Base-by-base conservation (phyloP, 75 land plant genomes). In the Sequoiadendron giganteum region DNA sequence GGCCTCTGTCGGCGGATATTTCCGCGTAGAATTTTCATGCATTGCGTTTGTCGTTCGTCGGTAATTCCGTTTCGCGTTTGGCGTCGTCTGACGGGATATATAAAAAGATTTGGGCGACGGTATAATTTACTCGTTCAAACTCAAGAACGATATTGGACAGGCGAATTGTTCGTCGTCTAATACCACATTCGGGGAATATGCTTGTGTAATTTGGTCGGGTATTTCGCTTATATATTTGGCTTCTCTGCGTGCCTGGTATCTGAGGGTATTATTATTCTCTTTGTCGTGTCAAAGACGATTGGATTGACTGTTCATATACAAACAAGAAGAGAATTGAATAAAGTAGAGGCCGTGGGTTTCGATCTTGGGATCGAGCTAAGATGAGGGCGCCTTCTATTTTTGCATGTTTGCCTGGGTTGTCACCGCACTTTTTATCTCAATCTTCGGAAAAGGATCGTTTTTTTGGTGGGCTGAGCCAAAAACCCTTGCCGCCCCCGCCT, bases 351-450 rank as follows among this genome's bases (percentile, higher is more conserved):
- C 28, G 70, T 21, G 70, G 70, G 38, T 73, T 73, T 73, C 77
- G 77, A 73, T 73, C 77, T 73, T 10, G 38, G 38, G 77, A 73
- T 73, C 77, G 10, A 73, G 14, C 38, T 32, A 55, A 85, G 21
- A 94, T 94, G 94, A 85, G 93, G 43, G 92, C 91, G 38, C 94
- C 93, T 79, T 88, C 95, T 1, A 79, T 94, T 65, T 91, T 94
- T 25, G 83, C 91, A 47, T 94, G 95, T 88, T 87, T 93, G 91
- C 91, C 92, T 2, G 94, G 94, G 13, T 88, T 94, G 45, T 52
- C 86, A 58, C 90, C 90, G 10, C 88, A 90, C 19, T 90, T 90
- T 56, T 55, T 55, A 48, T 85, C 48, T 30, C 85, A 47, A 13
- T 84, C 86, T 1, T 1, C 70, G 85, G 55, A 86, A 77, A 81